Evolutionary conservation across 345 rosid species (phyloP).

Genomic region (Microthlaspi erraticum): DNA sequence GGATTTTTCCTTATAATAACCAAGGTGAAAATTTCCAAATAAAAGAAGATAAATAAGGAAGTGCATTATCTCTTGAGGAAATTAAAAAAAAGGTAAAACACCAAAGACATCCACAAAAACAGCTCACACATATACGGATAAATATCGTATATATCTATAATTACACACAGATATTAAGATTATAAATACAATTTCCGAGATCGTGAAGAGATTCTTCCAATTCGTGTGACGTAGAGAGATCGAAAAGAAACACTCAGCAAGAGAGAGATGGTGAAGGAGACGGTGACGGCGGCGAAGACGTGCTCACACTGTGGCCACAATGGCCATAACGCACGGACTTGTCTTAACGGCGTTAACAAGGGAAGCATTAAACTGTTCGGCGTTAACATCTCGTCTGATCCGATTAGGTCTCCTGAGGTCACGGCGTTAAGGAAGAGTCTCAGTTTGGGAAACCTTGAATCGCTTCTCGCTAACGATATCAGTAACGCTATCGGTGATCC

Average conservation of each 20-base stretch:
- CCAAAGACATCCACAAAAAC: conserved; percentile 26
- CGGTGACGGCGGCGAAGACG: conserved; percentile 45
- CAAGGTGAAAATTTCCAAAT: conserved; percentile 22
- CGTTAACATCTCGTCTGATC: conserved; percentile 48
- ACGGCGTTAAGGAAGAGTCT: conserved; percentile 48
- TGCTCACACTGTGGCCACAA: conserved; percentile 54
- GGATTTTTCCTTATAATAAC: conserved; percentile 26
- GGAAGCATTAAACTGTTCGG: conserved; percentile 60
- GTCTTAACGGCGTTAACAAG: conserved; percentile 42
- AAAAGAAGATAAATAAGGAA: conserved; percentile 30
- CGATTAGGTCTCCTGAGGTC: conserved; percentile 33
- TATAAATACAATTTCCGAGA: conserved; percentile 23
- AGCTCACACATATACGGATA: conserved; percentile 33
- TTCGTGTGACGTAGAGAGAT: conserved; percentile 5
- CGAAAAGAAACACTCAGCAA: background rate
- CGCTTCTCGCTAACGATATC: conserved; percentile 15
- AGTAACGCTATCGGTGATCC: conserved; percentile 33
- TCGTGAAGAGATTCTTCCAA: conserved; percentile 14
- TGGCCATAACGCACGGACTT: conserved; percentile 62
- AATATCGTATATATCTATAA: conserved; percentile 21
- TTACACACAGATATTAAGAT: conserved; percentile 8
- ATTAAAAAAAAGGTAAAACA: conserved; percentile 25
- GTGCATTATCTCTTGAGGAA: conserved; percentile 21
- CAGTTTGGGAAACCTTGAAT: conserved; percentile 52
- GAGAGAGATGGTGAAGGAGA: conserved; percentile 33